phyloP scores from a whole-genome alignment of 257 asterid species.

The Scutellaria baicalensis region DNA sequence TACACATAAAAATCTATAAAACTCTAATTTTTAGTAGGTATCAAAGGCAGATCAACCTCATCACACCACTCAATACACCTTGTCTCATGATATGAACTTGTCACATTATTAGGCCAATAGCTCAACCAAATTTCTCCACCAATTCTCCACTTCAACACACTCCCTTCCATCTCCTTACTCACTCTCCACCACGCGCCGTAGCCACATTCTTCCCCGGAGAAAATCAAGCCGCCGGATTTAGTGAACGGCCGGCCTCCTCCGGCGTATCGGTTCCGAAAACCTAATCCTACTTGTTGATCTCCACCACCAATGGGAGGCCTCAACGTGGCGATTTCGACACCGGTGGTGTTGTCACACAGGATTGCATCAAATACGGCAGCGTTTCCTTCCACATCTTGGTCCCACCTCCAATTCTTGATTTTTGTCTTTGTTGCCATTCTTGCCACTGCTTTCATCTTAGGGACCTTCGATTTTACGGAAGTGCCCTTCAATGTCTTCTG shows the following conservation, averaged over 20 bases:
- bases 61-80: conserved; percentile 80
- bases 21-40: conserved; percentile 19
- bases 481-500: conserved; percentile 57
- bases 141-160: conserved; percentile 82
- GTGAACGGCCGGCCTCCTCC: conserved; percentile 59
- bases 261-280: conserved; percentile 31
- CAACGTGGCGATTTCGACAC: conserved; percentile 65
- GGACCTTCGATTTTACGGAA: conserved; percentile 34
- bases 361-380: conserved; percentile 52
- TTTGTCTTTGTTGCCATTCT: conserved; percentile 48
- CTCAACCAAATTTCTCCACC: conserved; percentile 80
- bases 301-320: conserved; percentile 30
- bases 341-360: conserved; percentile 55
- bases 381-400: conserved; percentile 82
- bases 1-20: not conserved
- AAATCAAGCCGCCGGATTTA: conserved; percentile 64
- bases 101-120: conserved; percentile 58
- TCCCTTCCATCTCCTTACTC: conserved; percentile 84
- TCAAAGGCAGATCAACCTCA: conserved; percentile 82
- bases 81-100: conserved; percentile 47
- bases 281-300: conserved; percentile 7
- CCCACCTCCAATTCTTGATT: conserved; percentile 85
- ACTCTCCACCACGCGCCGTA: conserved; percentile 59
- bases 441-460: conserved; percentile 48
- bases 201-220: conserved; percentile 61